Evolutionary conservation across 2,329 filamentous ascomycete genomes (phyloP).

Genomic region (Epichloe sibirici): DNA sequence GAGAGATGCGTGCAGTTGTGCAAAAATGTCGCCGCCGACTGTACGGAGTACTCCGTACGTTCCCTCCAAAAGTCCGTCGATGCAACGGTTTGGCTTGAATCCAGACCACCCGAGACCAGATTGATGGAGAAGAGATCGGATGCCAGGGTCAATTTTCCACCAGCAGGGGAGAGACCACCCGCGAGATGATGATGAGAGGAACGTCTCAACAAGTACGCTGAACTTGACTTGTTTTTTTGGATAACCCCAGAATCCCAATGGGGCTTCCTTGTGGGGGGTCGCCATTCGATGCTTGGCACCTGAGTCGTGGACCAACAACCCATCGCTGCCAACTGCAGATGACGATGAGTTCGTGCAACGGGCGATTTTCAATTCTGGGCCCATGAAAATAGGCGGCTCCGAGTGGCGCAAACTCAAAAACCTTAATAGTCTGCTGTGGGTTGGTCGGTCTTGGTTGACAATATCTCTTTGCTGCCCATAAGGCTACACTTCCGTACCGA

Average conservation of each 20-base stretch:
- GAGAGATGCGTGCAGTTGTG: neutral
- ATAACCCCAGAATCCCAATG: no score
- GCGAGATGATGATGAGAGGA: neutral
- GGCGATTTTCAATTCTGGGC: neutral
- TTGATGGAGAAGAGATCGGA: neutral
- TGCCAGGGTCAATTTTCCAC: neutral
- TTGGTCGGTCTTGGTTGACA: no score
- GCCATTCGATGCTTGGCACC: no score
- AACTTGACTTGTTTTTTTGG: neutral
- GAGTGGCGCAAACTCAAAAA: constrained; percentile 5
- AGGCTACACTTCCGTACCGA: no score
- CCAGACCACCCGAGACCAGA: neutral
- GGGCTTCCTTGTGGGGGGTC: neutral
- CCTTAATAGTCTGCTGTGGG: neutral
- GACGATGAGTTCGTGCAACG: neutral
- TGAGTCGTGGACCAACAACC: no score
- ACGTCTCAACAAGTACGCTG: neutral
- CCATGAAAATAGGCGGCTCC: neutral
- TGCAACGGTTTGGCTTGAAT: neutral
- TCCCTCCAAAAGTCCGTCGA: no score
- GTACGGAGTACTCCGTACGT: no score
- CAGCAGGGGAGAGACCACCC: neutral
- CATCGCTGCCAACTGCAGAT: no score
- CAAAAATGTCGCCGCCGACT: neutral
- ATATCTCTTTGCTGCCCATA: no score